Evolutionary conservation across 495 filamentous ascomycete genomes (phyloP), one percentile per base, ranked within the genome.

Genomic region (Massariosphaeria phaeospora): DNA sequence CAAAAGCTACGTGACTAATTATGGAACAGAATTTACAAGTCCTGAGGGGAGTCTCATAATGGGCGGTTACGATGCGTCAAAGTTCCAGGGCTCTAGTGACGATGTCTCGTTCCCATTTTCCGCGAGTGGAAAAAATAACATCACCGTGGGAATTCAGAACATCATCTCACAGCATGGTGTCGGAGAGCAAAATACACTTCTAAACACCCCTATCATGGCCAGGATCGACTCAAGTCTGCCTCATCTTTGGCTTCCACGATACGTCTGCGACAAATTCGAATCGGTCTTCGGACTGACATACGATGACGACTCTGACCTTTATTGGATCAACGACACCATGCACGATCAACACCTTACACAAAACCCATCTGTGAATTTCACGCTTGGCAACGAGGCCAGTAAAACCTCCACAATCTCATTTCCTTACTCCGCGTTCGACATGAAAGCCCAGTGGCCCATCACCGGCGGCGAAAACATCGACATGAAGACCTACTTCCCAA

Each of bases 401-500:
- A 17, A 38, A 4, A 38, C 35, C 18, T 38, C 53, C 2, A 29
- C 49, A 13, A 65, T 70, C 40, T 38, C 17, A 20, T 66, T 82
- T 0, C 79, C 79, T 5, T 82, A 79, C 56, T 65, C 59, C 0
- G 71, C 71, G 3, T 79, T 80, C 55, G 75, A 79, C 58, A 64
- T 80, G 15, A 12, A 55, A 21, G 57, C 57, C 5, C 25, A 6
- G 23, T 46, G 33, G 15, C 50, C 50, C 1, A 44, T 55, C 5
- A 50, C 67, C 18, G 64, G 41, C 10, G 57, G 35, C 53, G 72
- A 20, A 50, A 64, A 50, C 1, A n/a, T n/a, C n/a, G n/a, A n/a
- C n/a, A n/a, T n/a, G n/a, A 70, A 67, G 11, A 61, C 57, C n/a
- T 82, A 80, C 52, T 82, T 81, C 52, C 77, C 79, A 0, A 57